Evolutionary conservation across 257 asterid species (phyloP), one percentile per base, ranked within the genome.

Genomic region (Solanum corneliomulleri): DNA sequence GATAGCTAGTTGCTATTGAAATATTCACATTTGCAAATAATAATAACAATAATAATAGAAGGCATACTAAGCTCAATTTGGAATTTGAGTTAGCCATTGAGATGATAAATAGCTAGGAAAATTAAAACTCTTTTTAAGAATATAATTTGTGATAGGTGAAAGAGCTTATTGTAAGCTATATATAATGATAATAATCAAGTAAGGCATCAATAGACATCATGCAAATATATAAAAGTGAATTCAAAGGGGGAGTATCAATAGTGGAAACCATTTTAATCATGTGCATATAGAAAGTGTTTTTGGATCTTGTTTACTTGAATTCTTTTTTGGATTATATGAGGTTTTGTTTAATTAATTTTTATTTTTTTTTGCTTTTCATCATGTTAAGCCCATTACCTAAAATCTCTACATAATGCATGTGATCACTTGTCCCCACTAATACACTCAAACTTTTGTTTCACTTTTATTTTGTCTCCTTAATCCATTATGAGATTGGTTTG

Each of bases 21-120:
- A 6, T 15, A 41, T 31, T 39, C 18, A 41, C 41, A 13, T 84
- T 41, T 35, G 80, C 44, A 84, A 42, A n/a, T 2, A 84, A 1
- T 64, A 69, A 37, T 21, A 37, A 12, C 13, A 37, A 60, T 66
- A 66, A 23, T 42, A 66, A 66, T 66, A 66, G 11, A 39, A 80
- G 9, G 29, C 45, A 78, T 25, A 69, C 39, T 39, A 71, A 71
- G 49, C 71, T 76, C 31, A 66, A 42, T 29, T 37, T 45, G 66
- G 84, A 86, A n/a, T 35, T 83, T 74, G 91, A 88, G 84, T 83
- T 70, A 29, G 91, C 89, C 95, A 93, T 91, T 56, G 20, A 35
- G 44, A 6, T 70, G 14, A 71, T 71, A 71, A 16, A 56, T 3
- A 56, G 66, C 5, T 56, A 71, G 14, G 31, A 44, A 58, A 39